Evolutionary conservation across 2,329 filamentous ascomycete species (phyloP), one percentile per base, ranked within the genome.

Genomic region (Pestalotiopsis sp.): DNA sequence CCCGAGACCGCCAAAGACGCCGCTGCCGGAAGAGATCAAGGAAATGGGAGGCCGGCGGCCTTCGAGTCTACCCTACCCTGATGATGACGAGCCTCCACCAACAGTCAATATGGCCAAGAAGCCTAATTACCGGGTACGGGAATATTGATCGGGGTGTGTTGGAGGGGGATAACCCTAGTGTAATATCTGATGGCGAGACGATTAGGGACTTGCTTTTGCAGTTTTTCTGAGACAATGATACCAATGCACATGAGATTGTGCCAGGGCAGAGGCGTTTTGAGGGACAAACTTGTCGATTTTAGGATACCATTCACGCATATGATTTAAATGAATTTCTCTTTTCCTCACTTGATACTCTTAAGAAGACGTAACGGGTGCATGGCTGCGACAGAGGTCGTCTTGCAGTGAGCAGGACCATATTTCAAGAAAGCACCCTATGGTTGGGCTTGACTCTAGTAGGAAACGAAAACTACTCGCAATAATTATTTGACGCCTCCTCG

Each of bases 81-180:
- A 93, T 62, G 91, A 90, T 60, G 88, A 90, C 59, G 92, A 97
- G 75, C 91, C 92, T 36, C 95, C 95, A 20, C 95, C 95, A 3
- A 85, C 88, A 6, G 94, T 97, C 7, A 97, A 97, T 75, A 92
- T 94, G 87, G 90, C 92, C 59, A 89, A 91, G 73, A 98, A 98
- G 79, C 95, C 95, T 1, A 41, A 64, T 13, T 64, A 64, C 38
- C 23, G 66, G 13, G 66, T 56, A 14, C 41, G 64, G 31, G 60
- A 20, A 60, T 23, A 13, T 6, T 20, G 41, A 36, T 9, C 17
- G 14, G 38, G 14, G 13, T 14, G 39, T 17, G 20, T 7, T 12
- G 27, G 17, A 20, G 17, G 17, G 45, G 6, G 27, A 27, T 27
- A 27, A n/a, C 20, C 11, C n/a, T 52, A 52, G 45, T n/a, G 45